Percentiles rank a stretch among this genome's conserved stretches.
These are phyloP conservation scores for Tetrahymena borealis DNA, from an alignment of 73 alveolate species.

Conservation along the genomic window DNA sequence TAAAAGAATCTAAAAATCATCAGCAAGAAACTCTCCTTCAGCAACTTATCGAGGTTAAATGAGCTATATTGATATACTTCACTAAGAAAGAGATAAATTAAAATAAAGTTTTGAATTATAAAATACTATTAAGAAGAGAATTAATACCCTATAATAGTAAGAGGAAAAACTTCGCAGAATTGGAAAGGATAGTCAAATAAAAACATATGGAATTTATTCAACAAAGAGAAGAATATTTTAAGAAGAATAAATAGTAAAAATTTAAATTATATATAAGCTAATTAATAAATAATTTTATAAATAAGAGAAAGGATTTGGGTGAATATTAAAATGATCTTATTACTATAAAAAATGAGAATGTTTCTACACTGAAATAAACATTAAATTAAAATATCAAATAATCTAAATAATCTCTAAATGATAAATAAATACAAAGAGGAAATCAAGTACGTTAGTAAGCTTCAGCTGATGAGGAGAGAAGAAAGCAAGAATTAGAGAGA, in stretches of 20 bases:
- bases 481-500: not conserved
- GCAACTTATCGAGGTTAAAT: too few relatives aligned
- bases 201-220: not conserved
- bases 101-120: not conserved
- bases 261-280: too few relatives aligned
- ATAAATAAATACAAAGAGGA: not conserved
- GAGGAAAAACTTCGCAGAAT: not conserved
- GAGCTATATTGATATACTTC: not conserved
- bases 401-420: not conserved
- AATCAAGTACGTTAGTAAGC: not conserved
- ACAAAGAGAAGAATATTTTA: not conserved
- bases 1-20: not conserved
- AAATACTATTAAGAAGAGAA: not conserved
- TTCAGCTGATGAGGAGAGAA: not conserved
- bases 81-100: not conserved
- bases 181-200: not conserved
- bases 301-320: not conserved
- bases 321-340: not conserved
- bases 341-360: not conserved
- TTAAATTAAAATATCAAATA: not conserved
- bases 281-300: not conserved
- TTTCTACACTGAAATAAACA: not conserved
- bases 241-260: not conserved
- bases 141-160: not conserved
- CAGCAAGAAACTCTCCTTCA: not conserved